phyloP scores from a whole-genome alignment of 352 stramenopile species.

The Pythium aristosporum region DNA sequence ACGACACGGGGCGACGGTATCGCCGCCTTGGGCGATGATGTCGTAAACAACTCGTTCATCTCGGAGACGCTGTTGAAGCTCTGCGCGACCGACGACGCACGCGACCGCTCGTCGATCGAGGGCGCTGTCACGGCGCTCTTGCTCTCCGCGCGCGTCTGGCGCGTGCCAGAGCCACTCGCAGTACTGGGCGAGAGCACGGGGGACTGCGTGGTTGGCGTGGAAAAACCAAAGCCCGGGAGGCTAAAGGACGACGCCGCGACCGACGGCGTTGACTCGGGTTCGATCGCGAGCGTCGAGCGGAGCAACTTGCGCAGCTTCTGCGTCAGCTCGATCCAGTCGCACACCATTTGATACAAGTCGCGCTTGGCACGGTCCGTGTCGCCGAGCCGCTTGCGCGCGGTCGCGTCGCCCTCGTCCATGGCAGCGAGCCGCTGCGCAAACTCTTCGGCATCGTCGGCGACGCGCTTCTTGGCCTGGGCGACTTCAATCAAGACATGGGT shows the following conservation, averaged over 20 bases:
- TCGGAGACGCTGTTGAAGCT: slow-evolving; percentile 17
- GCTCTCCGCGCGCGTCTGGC: slow-evolving; percentile 1
- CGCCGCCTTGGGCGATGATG: background rate
- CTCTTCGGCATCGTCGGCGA: slow-evolving; percentile 43
- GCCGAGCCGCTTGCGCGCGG: slow-evolving; percentile 34
- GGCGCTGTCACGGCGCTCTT: slow-evolving; percentile 8
- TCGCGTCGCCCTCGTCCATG: slow-evolving; percentile 26
- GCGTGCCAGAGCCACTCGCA: background rate
- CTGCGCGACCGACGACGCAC: slow-evolving; percentile 8
- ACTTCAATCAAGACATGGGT: slow-evolving; percentile 68
- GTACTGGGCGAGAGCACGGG: slow-evolving; percentile 41
- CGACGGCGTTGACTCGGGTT: slow-evolving; percentile 17
- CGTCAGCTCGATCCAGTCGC: slow-evolving; percentile 73
- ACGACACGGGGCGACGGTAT: background rate
- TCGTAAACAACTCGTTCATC: background rate
- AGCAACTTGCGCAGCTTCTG: slow-evolving; percentile 72
- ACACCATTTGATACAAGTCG: slow-evolving; percentile 61
- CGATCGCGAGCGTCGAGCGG: slow-evolving; percentile 48
- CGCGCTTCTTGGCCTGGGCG: slow-evolving; percentile 48
- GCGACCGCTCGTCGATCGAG: slow-evolving; percentile 10
- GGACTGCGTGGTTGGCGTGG: slow-evolving; percentile 43
- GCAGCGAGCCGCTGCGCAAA: slow-evolving; percentile 43
- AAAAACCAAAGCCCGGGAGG: slow-evolving; percentile 48
- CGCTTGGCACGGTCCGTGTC: slow-evolving; percentile 54
- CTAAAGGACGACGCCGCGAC: slow-evolving; percentile 25